phyloP scores from a whole-genome alignment of 2,329 filamentous ascomycete genomes.

The Monosporascus sp. region DNA sequence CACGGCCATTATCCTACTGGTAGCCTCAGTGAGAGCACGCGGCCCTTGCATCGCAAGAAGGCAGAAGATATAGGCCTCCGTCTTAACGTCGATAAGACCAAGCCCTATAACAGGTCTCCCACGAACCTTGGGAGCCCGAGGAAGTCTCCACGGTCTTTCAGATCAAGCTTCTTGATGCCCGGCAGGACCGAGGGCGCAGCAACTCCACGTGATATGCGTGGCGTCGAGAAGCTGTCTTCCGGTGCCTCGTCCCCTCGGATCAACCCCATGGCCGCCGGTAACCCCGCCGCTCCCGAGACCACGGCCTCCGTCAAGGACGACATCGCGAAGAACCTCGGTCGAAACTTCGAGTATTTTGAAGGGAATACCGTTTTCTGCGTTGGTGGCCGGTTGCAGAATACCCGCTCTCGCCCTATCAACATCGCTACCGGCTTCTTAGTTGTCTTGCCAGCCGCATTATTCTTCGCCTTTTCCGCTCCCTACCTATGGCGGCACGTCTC shows the following conservation, averaged over 20 bases:
- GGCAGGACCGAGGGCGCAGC: constrained; percentile 45
- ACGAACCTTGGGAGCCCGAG: constrained; percentile 52
- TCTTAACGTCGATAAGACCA: constrained; percentile 54
- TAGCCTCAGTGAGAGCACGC: constrained; percentile 71
- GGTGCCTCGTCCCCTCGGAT: constrained; percentile 69
- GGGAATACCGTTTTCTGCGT: constrained; percentile 90
- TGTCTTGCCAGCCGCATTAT: constrained; percentile 72
- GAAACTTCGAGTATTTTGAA: constrained; percentile 87
- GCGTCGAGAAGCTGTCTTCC: constrained; percentile 80
- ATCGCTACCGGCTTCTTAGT: constrained; percentile 77
- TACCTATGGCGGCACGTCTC: constrained; percentile 85
- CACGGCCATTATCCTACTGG: constrained; percentile 48
- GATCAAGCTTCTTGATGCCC: constrained; percentile 66
- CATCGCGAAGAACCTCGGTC: constrained; percentile 43
- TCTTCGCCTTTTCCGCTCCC: constrained; percentile 78
- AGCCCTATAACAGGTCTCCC: constrained; percentile 46
- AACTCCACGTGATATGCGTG: constrained; percentile 51
- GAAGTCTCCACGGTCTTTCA: constrained; percentile 71
- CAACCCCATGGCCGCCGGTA: constrained; percentile 20
- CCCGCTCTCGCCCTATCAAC: constrained; percentile 81
- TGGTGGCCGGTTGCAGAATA: constrained; percentile 82
- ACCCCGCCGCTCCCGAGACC: constrained; percentile 14
- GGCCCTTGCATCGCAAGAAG: constrained; percentile 59
- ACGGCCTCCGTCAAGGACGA: constrained; percentile 26
- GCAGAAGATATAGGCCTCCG: constrained; percentile 40